Conservation (phyloP, 805 yeast species). For the Kuraishia piskuri region DNA sequence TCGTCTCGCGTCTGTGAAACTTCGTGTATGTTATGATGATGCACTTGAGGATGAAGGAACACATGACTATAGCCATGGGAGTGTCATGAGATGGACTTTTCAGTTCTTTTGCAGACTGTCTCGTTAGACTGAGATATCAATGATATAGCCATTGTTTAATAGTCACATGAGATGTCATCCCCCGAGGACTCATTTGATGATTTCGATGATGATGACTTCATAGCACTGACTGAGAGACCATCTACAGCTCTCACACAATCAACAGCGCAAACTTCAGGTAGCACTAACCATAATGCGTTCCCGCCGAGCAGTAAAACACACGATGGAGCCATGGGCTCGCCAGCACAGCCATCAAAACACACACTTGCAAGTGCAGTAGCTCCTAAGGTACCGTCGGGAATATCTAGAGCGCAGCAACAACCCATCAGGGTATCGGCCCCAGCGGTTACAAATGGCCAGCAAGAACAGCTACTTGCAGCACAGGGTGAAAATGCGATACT, state of each 20-base stretch:
- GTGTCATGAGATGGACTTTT: neutral
- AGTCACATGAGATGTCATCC: neutral
- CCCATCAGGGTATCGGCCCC: neutral
- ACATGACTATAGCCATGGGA: neutral
- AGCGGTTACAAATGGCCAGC: neutral
- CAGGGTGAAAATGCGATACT: constrained; percentile 79
- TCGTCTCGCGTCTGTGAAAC: neutral
- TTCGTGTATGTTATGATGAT: neutral
- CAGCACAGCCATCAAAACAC: neutral
- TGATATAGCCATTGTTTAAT: no score
- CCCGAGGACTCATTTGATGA: neutral
- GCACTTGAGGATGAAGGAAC: neutral
- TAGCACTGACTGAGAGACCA: constrained; percentile 11
- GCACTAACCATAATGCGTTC: neutral
- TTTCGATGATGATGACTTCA: constrained; percentile 16
- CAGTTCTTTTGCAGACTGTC: neutral
- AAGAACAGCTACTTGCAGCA: constrained; percentile 36
- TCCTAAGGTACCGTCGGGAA: neutral
- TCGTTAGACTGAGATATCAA: no score
- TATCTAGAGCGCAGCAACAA: no score
- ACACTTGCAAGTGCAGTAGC: neutral
- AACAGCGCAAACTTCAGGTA: neutral
- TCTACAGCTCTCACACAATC: constrained; percentile 2
- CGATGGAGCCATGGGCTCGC: neutral
- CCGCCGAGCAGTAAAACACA: neutral